These are phyloP conservation scores for Colletotrichum ledebouriae DNA, from an alignment of 2,329 filamentous ascomycete species.

Conservation along the genomic window DNA sequence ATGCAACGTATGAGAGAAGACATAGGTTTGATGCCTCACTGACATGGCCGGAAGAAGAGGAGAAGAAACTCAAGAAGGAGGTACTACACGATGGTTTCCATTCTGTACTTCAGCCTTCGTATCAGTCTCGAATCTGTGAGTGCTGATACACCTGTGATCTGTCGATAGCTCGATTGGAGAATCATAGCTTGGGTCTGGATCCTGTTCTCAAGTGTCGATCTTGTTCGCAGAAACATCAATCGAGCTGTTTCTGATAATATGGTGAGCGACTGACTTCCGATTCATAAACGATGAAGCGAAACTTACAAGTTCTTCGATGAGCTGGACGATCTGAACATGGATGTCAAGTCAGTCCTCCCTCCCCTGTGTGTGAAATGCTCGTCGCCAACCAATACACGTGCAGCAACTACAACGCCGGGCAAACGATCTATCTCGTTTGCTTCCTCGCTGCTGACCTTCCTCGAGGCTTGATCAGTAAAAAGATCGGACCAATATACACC, in stretches of 20 bases:
- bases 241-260: slow-evolving; percentile 74
- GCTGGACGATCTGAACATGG: slow-evolving; percentile 6
- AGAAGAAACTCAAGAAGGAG: slow-evolving; percentile 9
- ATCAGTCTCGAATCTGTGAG: no score
- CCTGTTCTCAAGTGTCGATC: slow-evolving; percentile 71
- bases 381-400: slow-evolving; percentile 51
- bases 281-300: fast-evolving
- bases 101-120: no score
- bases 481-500: slow-evolving; percentile 47
- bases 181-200: slow-evolving; percentile 42
- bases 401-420: slow-evolving; percentile 51
- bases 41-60: slow-evolving; percentile 1
- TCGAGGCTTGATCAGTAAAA: slow-evolving; percentile 72
- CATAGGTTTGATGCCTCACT: background rate
- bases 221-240: slow-evolving; percentile 73
- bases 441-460: slow-evolving; percentile 71
- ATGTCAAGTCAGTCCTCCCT: background rate
- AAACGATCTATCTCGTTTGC: slow-evolving; percentile 66
- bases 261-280: slow-evolving; percentile 58
- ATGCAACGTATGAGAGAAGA: slow-evolving; percentile 3
- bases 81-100: background rate
- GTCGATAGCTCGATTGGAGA: slow-evolving; percentile 11
- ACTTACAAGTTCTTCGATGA: background rate
- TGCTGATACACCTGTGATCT: background rate
- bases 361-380: slow-evolving; percentile 48